Base-by-base conservation (phyloP, 495 filamentous ascomycete species). In the Xylaria scruposa region DNA sequence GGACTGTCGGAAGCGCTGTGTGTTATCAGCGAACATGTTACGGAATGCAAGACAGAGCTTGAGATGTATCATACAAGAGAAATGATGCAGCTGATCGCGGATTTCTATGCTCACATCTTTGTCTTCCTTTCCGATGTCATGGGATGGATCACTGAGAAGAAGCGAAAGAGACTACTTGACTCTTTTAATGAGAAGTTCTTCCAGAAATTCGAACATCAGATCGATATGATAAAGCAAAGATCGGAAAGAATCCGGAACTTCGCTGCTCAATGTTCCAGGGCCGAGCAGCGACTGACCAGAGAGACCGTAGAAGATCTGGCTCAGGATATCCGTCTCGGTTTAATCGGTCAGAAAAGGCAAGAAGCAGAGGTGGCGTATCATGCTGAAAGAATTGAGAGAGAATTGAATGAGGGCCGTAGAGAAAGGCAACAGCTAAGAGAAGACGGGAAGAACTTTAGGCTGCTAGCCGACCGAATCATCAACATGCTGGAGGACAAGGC, bases 101-200 rank as follows among this genome's bases (percentile, higher is more conserved):
- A 76, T 24, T 79, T 85, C 42, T 88, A 87, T 71, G 74, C 83
- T 4, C 74, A 85, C 58, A 77, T 82, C 3, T 86, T 87, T 53
- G 80, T 87, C 73, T 81, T 86, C 54, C 74, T 88, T 12, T 79
- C 81, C 60, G 82, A 84, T 67, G 79, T 85, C 67, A 85, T 87
- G 78, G 80, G 83, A 67, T 86, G 83, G 82, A 84, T 85, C 77
- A 79, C 82, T 36, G 73, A 82, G 49, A 77, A 78, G 53, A 81
- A 80, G 4, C 81, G 75, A 8, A 84, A 82, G 67, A 82, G 83
- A 33, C 70, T 85, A 19, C 75, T 88, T 51, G 80, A 81, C 38
- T 85, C 83, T 68, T 81, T 83, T 36, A 83, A 80, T 72, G 84
- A 86, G 66, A 83, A 86, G 67, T 73, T 81, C 19, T 84, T 85